phyloP scores from a whole-genome alignment of 2,329 filamentous ascomycete species.

The Clonostachys byssicola region DNA sequence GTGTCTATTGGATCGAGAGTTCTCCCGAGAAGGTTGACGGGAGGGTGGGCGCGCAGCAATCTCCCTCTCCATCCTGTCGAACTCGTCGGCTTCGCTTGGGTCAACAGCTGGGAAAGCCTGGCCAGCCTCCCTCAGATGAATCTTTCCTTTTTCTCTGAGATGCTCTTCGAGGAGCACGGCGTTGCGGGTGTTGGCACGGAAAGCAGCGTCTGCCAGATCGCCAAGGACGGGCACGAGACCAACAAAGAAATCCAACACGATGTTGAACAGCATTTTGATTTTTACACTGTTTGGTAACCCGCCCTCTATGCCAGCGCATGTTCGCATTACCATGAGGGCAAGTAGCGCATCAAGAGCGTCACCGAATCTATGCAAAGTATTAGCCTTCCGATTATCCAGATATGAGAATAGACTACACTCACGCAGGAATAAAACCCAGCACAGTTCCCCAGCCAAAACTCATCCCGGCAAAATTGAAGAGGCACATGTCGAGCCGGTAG shows the following conservation, averaged over 20 bases:
- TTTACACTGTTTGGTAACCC: slow-evolving; percentile 62
- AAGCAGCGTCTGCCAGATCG: slow-evolving; percentile 69
- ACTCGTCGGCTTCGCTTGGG: slow-evolving; percentile 48
- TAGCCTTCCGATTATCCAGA: slow-evolving; percentile 6
- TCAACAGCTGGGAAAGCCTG: slow-evolving; percentile 41
- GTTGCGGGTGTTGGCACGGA: slow-evolving; percentile 75
- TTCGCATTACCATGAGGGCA: slow-evolving; percentile 69
- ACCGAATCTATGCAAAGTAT: slow-evolving; percentile 51
- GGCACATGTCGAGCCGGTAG: slow-evolving; percentile 78
- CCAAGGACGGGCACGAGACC: slow-evolving; percentile 73
- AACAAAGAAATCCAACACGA: slow-evolving; percentile 68
- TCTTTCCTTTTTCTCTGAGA: slow-evolving; percentile 64
- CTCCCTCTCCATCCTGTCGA: slow-evolving; percentile 30
- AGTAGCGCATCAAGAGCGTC: slow-evolving; percentile 72
- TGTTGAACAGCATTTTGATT: slow-evolving; percentile 75
- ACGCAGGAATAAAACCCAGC: slow-evolving; percentile 79
- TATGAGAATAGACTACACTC: slow-evolving; percentile 33
- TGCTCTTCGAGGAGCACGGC: slow-evolving; percentile 64
- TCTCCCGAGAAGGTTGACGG: slow-evolving; percentile 14
- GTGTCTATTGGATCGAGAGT: slow-evolving; percentile 6
- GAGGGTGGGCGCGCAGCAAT: slow-evolving; percentile 12
- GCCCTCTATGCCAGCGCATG: slow-evolving; percentile 71
- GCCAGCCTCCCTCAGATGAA: slow-evolving; percentile 42
- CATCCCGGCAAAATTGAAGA: slow-evolving; percentile 78
- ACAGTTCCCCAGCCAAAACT: slow-evolving; percentile 87